These are phyloP conservation scores for Aristolochia fimbriata DNA, from an alignment of 164 flowering plant species.

Conservation along the genomic window DNA sequence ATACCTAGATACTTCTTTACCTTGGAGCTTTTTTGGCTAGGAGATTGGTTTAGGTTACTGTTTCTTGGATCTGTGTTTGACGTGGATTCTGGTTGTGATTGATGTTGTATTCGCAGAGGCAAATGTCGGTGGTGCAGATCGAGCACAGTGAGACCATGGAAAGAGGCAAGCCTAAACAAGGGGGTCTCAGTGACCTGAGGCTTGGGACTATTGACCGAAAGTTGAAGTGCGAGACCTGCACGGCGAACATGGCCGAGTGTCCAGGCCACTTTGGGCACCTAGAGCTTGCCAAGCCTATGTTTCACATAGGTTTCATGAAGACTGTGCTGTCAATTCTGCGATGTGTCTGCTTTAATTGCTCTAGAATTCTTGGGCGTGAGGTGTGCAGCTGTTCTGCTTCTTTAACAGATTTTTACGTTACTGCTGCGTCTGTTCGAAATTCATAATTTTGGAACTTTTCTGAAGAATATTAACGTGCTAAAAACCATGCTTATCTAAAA, in stretches of 20 bases:
- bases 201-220: slow-evolving; percentile 93
- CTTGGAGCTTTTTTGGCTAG: background rate
- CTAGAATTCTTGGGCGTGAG: slow-evolving; percentile 89
- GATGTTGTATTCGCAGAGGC: slow-evolving; percentile 50
- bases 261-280: slow-evolving; percentile 98
- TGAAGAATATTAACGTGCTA: too few relatives aligned
- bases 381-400: slow-evolving; percentile 15
- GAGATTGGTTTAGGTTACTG: background rate
- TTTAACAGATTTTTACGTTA: too few relatives aligned
- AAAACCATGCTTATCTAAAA: too few relatives aligned
- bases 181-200: slow-evolving; percentile 76
- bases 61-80: background rate
- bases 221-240: slow-evolving; percentile 95
- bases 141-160: slow-evolving; percentile 93
- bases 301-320: slow-evolving; percentile 89
- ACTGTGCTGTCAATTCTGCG: slow-evolving; percentile 81
- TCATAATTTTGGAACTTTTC: too few relatives aligned
- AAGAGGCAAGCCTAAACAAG: slow-evolving; percentile 88
- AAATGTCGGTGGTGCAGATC: slow-evolving; percentile 95
- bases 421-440: too few relatives aligned
- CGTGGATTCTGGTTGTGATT: background rate
- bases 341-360: slow-evolving; percentile 96
- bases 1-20: slow-evolving; percentile 4
- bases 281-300: slow-evolving; percentile 98
- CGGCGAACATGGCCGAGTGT: slow-evolving; percentile 96